Evolutionary conservation across 306 rosid species (phyloP).

Genomic region (Casuarina cunninghamiana): DNA sequence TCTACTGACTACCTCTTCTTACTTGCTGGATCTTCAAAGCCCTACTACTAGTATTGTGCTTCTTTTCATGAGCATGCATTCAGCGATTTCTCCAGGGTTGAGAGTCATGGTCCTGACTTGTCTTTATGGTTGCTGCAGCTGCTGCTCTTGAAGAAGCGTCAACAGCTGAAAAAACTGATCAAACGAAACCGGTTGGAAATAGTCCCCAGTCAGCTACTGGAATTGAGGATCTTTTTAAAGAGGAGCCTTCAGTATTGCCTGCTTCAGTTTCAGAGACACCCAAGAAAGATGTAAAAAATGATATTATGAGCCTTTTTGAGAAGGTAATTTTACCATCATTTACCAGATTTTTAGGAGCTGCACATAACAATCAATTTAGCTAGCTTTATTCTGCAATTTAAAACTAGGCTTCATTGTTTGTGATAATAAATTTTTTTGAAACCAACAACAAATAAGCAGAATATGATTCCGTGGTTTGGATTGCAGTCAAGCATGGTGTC

Average conservation of each 20-base stretch:
- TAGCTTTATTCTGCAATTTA: background rate
- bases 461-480: conserved; percentile 34
- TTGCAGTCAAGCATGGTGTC: conserved; percentile 83
- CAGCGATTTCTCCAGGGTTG: conserved; percentile 17
- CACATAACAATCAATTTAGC: background rate
- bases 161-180: conserved; percentile 56
- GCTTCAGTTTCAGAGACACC: conserved; percentile 55
- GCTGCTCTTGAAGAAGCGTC: conserved; percentile 72
- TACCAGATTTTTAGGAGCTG: conserved; percentile 21
- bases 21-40: conserved; percentile 5
- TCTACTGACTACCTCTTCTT: conserved; percentile 13
- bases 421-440: background rate
- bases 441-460: conserved; percentile 1
- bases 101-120: conserved; percentile 26
- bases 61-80: conserved; percentile 26
- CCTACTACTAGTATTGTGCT: background rate
- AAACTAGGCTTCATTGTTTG: background rate
- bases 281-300: conserved; percentile 79
- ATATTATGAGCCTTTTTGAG: conserved; percentile 98
- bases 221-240: conserved; percentile 83
- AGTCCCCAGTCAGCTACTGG: conserved; percentile 49
- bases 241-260: conserved; percentile 50
- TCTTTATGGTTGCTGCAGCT: conserved; percentile 58
- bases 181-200: conserved; percentile 54
- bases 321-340: conserved; percentile 52